Percentiles rank a stretch among this genome's conserved stretches.
phyloP scores from a whole-genome alignment of 2,329 filamentous ascomycete species.

The Colletotrichum tabaci region DNA sequence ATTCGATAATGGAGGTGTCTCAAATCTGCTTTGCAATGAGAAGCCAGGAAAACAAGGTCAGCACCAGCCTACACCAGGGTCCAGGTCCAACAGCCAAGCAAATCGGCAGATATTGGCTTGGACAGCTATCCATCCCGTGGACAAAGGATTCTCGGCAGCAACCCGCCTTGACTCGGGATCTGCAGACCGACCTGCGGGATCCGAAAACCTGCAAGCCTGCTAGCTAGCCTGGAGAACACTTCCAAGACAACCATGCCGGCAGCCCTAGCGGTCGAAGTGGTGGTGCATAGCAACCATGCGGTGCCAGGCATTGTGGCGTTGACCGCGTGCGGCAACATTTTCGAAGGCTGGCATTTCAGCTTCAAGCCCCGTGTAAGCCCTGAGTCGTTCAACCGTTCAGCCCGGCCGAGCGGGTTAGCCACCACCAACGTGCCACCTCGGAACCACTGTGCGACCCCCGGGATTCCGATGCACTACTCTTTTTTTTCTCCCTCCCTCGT shows the following conservation, averaged over 20 bases:
- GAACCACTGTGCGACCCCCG: neutral
- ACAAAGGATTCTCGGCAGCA: too few relatives aligned
- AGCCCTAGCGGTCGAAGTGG: neutral
- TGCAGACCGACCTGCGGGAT: neutral
- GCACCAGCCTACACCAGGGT: neutral
- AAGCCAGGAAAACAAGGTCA: too few relatives aligned
- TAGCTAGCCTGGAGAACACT: neutral
- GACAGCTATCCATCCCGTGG: neutral
- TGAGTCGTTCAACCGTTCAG: conserved; percentile 7
- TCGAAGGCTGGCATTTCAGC: conserved; percentile 12
- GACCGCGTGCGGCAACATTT: neutral
- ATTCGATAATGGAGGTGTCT: neutral
- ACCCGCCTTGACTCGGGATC: too few relatives aligned
- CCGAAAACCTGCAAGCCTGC: too few relatives aligned
- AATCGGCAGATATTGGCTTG: neutral
- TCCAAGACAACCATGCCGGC: neutral
- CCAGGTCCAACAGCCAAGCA: neutral
- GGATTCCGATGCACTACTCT: neutral
- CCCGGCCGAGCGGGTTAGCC: neutral
- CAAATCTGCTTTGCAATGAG: neutral
- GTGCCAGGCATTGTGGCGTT: conserved; percentile 2
- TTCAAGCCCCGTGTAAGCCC: conserved; percentile 12
- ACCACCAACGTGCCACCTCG: neutral
- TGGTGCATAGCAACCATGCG: neutral
- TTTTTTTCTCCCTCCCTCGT: too few relatives aligned